Percentiles rank a stretch among this genome's conserved stretches.
These are phyloP conservation scores for Paraleonurus japonicus DNA, from an alignment of 257 asterid genomes.

Conservation along the genomic window DNA sequence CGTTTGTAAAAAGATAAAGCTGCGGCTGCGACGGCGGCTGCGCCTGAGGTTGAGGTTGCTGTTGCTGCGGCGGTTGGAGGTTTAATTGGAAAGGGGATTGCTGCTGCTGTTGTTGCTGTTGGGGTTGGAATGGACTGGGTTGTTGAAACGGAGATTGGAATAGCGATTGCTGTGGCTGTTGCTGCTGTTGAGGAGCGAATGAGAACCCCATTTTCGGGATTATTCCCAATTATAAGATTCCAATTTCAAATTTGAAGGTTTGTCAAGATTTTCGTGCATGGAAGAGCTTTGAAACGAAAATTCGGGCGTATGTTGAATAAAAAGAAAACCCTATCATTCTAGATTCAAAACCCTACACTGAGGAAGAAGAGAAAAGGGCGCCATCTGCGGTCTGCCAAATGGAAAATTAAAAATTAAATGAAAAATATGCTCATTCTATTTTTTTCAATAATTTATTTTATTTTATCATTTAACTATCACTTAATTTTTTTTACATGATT, in stretches of 20 bases:
- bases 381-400: constrained; percentile 46
- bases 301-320: constrained; percentile 9
- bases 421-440: too few species aligned
- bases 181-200: constrained; percentile 63
- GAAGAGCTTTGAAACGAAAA: constrained; percentile 5
- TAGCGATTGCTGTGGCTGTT: constrained; percentile 41
- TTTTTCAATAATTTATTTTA: too few species aligned
- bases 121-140: constrained; percentile 35
- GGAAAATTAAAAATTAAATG: background rate
- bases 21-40: constrained; percentile 52
- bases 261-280: constrained; percentile 7
- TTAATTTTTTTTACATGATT: too few species aligned
- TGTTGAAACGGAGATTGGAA: constrained; percentile 52
- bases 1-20: constrained; percentile 67
- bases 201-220: constrained; percentile 53
- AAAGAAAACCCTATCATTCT: constrained; percentile 5
- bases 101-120: constrained; percentile 46
- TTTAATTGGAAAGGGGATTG: constrained; percentile 53
- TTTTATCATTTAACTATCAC: too few species aligned
- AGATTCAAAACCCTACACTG: constrained; percentile 46
- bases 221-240: constrained; percentile 6
- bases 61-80: constrained; percentile 39
- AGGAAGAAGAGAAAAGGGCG: constrained; percentile 40
- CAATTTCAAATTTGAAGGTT: background rate
- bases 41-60: constrained; percentile 32